Evolutionary conservation across 176 grass and related monocot species (phyloP), one percentile per base, ranked within the genome.

Genomic region (Paspalum vaginatum): DNA sequence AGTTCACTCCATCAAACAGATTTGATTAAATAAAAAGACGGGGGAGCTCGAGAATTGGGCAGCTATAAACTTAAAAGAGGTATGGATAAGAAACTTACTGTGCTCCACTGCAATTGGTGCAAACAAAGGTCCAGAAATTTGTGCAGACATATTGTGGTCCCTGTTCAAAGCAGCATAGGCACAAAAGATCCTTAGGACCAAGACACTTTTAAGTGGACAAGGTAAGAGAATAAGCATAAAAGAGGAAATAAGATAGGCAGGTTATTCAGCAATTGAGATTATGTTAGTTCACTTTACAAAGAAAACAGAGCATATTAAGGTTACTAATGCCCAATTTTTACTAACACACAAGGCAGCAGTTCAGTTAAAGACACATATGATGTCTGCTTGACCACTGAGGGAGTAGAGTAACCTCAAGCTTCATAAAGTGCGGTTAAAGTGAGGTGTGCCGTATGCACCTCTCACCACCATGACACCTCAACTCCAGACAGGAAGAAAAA

Each of bases 111-210:
- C 96, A 98, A 79, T 98, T 98, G 64, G 92, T 98, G 68, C 96
- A 98, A 75, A 98, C 80, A 47, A 98, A 98, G 26, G 96, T 98
- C 82, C 81, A 98, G 86, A 98, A 98, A 90, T 93, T 98, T 66
- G 96, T 95, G 72, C 96, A 98, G 63, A 98, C 92, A 91, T 98
- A 98, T 80, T 95, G 92, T 48, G 96, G 92, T 54, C 96, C 96
- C 96, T 98, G 86, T 92, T 76, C 46, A 87, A 54, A 89, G 75
- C 46, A 85, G 75, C 47, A 87, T 83, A 78, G 75, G 52, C 60
- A 53, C 69, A 72, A 16, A 53, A 72, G 48, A 32, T n/a, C 70
- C 48, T 49, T 49, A 52, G 45, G 8, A 65, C 20, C 11, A 64
- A 81, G 13, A 58, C 1, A 71, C 16, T 24, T 81, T 70, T 54